Conservation (phyloP, 1,284 basidiomycete species). For the Trichosporon asahii region DNA sequence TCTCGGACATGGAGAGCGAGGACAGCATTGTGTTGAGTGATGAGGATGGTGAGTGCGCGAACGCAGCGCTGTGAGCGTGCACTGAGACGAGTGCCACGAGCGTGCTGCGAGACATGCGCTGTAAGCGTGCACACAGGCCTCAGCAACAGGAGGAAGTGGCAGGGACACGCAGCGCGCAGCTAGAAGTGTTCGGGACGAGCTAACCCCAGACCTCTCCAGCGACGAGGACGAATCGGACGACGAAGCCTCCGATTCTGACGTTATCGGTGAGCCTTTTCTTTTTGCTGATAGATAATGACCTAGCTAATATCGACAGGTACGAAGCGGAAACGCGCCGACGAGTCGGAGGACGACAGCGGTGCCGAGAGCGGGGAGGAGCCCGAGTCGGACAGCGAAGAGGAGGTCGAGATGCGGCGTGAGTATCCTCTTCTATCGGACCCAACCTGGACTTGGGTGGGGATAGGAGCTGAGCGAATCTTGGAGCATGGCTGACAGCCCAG, state of each 20-base stretch:
- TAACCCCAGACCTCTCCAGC: slow-evolving; percentile 14
- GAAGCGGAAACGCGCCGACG: slow-evolving; percentile 17
- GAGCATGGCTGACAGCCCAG: slow-evolving; percentile 14
- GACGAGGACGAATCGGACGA: slow-evolving; percentile 16
- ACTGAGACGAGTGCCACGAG: too few species aligned
- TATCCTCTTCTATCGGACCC: background rate
- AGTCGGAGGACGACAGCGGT: background rate
- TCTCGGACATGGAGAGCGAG: slow-evolving; percentile 56
- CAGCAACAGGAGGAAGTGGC: too few species aligned
- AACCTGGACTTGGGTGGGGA: too few species aligned
- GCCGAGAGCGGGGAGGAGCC: slow-evolving; percentile 13
- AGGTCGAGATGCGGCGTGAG: slow-evolving; percentile 20
- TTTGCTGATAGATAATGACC: background rate
- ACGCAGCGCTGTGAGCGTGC: background rate
- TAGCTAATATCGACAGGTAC: background rate
- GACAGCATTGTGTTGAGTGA: slow-evolving; percentile 52
- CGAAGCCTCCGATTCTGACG: slow-evolving; percentile 9
- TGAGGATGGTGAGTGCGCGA: slow-evolving; percentile 32
- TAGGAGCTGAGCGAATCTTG: too few species aligned
- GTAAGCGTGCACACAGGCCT: too few species aligned
- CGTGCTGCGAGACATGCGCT: background rate
- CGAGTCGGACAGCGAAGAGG: background rate
- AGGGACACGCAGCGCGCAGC: too few species aligned
- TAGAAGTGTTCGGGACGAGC: too few species aligned
- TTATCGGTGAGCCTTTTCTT: background rate